Conservation (phyloP, 345 rosid genomes). For the Acer yangbiense region DNA sequence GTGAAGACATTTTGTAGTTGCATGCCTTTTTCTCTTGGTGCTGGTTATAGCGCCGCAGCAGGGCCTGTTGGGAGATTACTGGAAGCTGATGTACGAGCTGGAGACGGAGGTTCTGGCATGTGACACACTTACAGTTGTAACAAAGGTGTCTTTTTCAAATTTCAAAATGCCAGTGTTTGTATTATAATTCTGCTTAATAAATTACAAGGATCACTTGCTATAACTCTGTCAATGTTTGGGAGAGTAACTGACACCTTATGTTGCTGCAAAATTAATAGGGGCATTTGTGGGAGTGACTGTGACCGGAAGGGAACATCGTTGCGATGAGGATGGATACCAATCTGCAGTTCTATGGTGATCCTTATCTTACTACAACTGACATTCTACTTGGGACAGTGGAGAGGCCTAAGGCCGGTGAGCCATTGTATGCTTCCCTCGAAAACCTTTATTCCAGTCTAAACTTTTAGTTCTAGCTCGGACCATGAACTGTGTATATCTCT, state of each 20-base stretch:
- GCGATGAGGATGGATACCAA: slow-evolving; percentile 83
- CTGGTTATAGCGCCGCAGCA: slow-evolving; percentile 96
- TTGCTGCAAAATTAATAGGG: slow-evolving; percentile 46
- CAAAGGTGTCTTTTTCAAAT: slow-evolving; percentile 51
- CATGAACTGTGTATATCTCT: too few species aligned
- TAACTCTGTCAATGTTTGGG: not conserved
- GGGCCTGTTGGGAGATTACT: slow-evolving; percentile 96
- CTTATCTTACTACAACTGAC: slow-evolving; percentile 68
- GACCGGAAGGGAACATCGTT: slow-evolving; percentile 80
- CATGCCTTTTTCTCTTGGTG: slow-evolving; percentile 94
- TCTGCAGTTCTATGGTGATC: slow-evolving; percentile 85
- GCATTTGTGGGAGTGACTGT: slow-evolving; percentile 91
- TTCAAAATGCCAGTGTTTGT: not conserved
- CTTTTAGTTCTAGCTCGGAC: too few species aligned
- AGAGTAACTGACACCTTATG: not conserved
- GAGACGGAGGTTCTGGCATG: slow-evolving; percentile 59
- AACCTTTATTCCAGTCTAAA: slow-evolving; percentile 58
- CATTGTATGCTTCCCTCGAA: slow-evolving; percentile 68
- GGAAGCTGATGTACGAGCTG: slow-evolving; percentile 70
- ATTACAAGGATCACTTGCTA: not conserved
- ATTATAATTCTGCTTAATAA: not conserved
- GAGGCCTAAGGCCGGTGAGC: slow-evolving; percentile 89
- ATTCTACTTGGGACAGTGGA: slow-evolving; percentile 81
- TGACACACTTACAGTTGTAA: slow-evolving; percentile 83
- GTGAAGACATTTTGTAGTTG: slow-evolving; percentile 96